Percentiles rank a stretch among this genome's conserved stretches.
Conservation (phyloP, 352 stramenopile genomes). For the Albugo laibachii region DNA sequence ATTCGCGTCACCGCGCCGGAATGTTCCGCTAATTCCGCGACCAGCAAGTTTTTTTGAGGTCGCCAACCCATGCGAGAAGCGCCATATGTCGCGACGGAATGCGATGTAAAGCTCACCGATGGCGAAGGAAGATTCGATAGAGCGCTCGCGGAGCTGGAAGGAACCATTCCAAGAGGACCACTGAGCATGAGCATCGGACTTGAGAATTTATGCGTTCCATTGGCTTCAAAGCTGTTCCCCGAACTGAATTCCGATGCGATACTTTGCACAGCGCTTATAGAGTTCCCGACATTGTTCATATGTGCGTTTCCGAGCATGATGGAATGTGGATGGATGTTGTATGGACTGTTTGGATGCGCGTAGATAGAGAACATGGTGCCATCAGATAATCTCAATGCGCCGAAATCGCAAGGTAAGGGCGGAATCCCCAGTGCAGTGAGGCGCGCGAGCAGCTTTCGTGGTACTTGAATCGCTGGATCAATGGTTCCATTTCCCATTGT, state of each 20-base stretch:
- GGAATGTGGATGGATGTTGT: background rate
- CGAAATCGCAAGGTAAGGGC: constrained; percentile 81
- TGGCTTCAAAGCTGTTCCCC: no score
- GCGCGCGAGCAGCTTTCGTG: constrained; percentile 75
- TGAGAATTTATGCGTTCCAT: no score
- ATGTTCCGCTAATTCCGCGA: constrained; percentile 83
- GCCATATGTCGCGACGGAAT: no score
- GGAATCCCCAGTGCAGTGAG: constrained; percentile 84
- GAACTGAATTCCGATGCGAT: no score
- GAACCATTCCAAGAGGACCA: no score
- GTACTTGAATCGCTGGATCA: constrained; percentile 57
- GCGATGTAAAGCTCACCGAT: no score
- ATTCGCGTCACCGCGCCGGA: constrained; percentile 84
- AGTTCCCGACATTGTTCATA: no score
- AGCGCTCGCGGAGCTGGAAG: no score
- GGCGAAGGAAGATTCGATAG: no score
- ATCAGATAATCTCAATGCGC: constrained; percentile 47
- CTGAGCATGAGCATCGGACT: no score
- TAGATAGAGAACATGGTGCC: constrained; percentile 63
- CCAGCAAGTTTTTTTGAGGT: constrained; percentile 61
- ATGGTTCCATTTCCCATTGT: constrained; percentile 12
- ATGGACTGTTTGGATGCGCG: constrained; percentile 35
- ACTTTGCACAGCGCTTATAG: no score
- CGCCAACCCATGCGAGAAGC: constrained; percentile 22
- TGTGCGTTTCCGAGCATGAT: no score